Conservation (phyloP, 2,329 filamentous ascomycete species). For the Fusarium pilosicola region DNA sequence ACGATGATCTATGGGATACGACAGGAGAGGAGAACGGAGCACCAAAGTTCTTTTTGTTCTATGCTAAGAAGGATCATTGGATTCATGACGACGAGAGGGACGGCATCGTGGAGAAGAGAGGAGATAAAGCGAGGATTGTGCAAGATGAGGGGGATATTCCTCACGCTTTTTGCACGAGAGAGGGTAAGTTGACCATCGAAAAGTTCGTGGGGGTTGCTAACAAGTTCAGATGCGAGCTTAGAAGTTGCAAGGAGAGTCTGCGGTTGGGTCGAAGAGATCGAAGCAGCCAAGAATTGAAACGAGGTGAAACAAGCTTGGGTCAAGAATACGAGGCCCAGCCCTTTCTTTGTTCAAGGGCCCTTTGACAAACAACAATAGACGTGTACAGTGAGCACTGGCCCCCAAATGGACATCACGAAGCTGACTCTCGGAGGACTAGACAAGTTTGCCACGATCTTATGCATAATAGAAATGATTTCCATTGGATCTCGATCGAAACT, state of each 20-base stretch:
- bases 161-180: constrained; percentile 67
- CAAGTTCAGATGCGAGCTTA: constrained; percentile 23
- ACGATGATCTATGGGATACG: constrained; percentile 66
- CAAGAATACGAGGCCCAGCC: not conserved
- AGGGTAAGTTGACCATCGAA: constrained; percentile 44
- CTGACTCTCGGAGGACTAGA: not conserved
- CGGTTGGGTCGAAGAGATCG: constrained; percentile 29
- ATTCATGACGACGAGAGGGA: constrained; percentile 66
- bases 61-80: constrained; percentile 70
- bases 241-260: constrained; percentile 31
- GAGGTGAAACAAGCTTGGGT: not conserved
- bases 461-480: constrained; percentile 5
- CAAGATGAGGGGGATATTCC: constrained; percentile 66
- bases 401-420: not conserved
- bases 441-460: constrained; percentile 15
- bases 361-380: not conserved
- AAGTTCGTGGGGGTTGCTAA: constrained; percentile 3
- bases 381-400: constrained; percentile 1
- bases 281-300: constrained; percentile 7
- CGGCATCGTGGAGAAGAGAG: constrained; percentile 60
- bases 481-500: constrained; percentile 16
- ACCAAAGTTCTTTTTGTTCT: constrained; percentile 68
- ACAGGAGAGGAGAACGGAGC: constrained; percentile 31
- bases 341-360: not conserved
- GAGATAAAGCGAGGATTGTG: constrained; percentile 58